phyloP scores from a whole-genome alignment of 1,139 yeast genomes.

The Sugiyamaella castrensis region DNA sequence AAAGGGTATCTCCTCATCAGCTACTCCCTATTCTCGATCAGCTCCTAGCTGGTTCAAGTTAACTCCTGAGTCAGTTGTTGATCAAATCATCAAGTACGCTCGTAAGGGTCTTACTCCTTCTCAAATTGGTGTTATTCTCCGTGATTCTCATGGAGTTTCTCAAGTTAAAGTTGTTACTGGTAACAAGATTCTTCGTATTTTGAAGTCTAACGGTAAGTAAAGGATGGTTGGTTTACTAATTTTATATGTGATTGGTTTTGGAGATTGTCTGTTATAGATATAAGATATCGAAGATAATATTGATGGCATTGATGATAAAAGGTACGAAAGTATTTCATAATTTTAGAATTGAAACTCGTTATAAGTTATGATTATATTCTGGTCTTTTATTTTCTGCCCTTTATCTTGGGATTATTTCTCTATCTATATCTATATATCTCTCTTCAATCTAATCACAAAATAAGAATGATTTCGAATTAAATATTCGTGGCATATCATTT shows the following conservation, averaged over 20 bases:
- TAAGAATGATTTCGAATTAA: too few species aligned
- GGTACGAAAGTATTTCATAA: neutral
- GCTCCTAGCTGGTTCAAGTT: constrained; percentile 99
- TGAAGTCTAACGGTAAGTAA: constrained; percentile 88
- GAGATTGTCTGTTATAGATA: neutral
- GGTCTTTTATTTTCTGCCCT: too few species aligned
- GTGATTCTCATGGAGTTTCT: constrained; percentile 99
- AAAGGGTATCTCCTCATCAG: constrained; percentile 99
- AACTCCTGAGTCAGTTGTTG: constrained; percentile 92
- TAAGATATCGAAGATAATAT: too few species aligned
- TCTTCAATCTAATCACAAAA: too few species aligned
- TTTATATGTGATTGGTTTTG: neutral
- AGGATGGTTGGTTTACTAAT: too few species aligned
- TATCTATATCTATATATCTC: too few species aligned
- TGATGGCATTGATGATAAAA: too few species aligned
- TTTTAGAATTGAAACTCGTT: too few species aligned
- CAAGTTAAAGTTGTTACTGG: constrained; percentile 97
- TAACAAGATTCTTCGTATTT: constrained; percentile 98
- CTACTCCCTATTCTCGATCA: constrained; percentile 98
- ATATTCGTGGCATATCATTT: neutral
- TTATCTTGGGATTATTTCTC: too few species aligned
- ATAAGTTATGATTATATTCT: too few species aligned
- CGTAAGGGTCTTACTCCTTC: constrained; percentile 99
- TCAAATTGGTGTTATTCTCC: constrained; percentile 97
- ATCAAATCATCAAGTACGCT: constrained; percentile 98